phyloP scores from a whole-genome alignment of 352 stramenopile species.

The Globisporangium spiculum region DNA sequence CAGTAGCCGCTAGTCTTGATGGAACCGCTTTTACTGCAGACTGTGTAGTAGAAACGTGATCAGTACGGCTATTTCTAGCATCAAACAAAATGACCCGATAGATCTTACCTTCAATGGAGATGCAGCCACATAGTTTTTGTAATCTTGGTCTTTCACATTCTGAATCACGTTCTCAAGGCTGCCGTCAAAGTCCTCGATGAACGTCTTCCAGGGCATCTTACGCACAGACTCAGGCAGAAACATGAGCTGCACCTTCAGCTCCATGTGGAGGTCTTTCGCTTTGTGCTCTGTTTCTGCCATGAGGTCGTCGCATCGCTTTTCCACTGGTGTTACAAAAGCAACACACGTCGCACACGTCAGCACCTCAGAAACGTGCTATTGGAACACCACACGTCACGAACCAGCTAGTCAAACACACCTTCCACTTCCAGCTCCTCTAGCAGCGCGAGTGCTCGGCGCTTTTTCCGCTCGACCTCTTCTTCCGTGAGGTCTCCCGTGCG shows the following conservation, averaged over 20 bases:
- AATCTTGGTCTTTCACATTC: conserved; percentile 38
- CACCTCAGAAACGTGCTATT: background rate
- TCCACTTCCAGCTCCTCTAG: conserved; percentile 64
- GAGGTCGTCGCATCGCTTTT: conserved; percentile 62
- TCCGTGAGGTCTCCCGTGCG: conserved; percentile 19
- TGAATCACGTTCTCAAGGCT: conserved; percentile 71
- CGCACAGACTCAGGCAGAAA: conserved; percentile 68
- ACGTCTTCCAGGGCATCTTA: conserved; percentile 77
- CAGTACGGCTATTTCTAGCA: conserved; percentile 8
- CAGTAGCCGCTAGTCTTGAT: background rate
- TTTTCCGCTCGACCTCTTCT: conserved; percentile 36
- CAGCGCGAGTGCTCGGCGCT: conserved; percentile 35
- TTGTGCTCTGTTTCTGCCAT: conserved; percentile 48
- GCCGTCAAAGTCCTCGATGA: conserved; percentile 75
- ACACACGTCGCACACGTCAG: background rate
- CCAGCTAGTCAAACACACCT: conserved; percentile 27
- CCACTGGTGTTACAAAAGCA: conserved; percentile 30
- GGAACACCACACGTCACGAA: conserved; percentile 3
- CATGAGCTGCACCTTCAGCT: conserved; percentile 79
- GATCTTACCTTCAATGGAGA: conserved; percentile 29
- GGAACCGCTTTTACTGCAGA: conserved; percentile 1
- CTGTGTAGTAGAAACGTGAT: background rate
- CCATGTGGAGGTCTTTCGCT: conserved; percentile 62
- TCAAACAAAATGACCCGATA: background rate
- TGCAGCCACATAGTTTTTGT: conserved; percentile 33